A percentile compares a stretch with the other conserved stretches of the same genome.
These are phyloP conservation scores for Malus orientalis DNA, from an alignment of 306 rosid species.

Conservation along the genomic window DNA sequence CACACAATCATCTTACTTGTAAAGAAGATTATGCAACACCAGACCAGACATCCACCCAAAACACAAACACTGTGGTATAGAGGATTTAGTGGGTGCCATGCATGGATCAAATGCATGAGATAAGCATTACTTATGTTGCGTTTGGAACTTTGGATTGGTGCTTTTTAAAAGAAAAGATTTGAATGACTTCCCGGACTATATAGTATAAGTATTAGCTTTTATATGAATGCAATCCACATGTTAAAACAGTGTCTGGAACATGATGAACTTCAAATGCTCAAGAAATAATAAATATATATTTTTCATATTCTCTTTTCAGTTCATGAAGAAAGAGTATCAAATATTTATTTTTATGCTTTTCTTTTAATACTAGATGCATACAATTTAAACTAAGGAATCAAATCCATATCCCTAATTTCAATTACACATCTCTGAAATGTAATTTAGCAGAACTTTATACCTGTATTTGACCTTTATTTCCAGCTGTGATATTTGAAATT, in stretches of 20 bases:
- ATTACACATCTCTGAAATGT: neutral
- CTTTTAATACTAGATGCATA: neutral
- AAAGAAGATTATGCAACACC: neutral
- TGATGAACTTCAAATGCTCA: neutral
- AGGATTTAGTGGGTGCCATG: neutral
- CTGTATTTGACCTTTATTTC: conserved; percentile 62
- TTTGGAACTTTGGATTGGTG: neutral
- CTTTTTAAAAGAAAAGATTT: neutral
- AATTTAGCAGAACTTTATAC: conserved; percentile 12
- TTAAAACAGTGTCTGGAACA: neutral
- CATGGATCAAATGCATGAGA: neutral
- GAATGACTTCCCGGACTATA: neutral
- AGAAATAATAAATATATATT: neutral
- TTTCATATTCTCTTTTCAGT: neutral
- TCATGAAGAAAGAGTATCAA: neutral
- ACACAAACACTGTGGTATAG: neutral
- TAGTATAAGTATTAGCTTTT: neutral
- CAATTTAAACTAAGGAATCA: neutral
- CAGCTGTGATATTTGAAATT: conserved; percentile 65
- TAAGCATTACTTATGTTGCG: neutral
- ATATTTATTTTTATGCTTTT: neutral
- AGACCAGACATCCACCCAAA: neutral
- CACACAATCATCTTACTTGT: neutral
- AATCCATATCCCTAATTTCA: neutral
- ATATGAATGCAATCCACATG: neutral